Conservation (phyloP, 192 early-diverging fungal genomes). For the Cetraspora pellucida region DNA sequence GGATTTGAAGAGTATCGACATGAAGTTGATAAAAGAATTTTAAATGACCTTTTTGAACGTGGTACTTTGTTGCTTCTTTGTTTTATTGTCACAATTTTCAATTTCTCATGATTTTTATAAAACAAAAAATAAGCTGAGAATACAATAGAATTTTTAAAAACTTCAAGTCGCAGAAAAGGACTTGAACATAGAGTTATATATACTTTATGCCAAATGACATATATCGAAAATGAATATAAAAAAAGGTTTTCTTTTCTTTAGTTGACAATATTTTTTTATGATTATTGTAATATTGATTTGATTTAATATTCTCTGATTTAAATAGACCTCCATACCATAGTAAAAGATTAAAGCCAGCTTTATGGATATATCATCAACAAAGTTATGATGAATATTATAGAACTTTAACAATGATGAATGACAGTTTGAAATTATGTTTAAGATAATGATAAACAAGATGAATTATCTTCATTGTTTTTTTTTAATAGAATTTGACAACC, state of each 20-base stretch:
- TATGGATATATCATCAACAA: not conserved
- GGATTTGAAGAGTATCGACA: slow-evolving; percentile 21
- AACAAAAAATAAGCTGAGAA: slow-evolving; percentile 7
- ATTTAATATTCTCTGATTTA: not conserved
- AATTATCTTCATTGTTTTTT: too few relatives aligned
- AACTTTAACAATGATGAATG: slow-evolving; percentile 13
- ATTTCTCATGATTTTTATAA: not conserved
- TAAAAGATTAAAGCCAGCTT: not conserved
- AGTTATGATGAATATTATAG: slow-evolving; percentile 5
- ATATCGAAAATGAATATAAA: slow-evolving; percentile 13
- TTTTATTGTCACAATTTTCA: not conserved
- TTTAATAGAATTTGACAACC: too few relatives aligned
- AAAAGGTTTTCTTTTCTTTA: not conserved
- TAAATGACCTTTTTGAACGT: slow-evolving; percentile 24
- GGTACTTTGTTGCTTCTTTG: not conserved
- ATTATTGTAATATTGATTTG: not conserved
- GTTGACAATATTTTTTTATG: not conserved
- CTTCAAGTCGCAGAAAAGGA: not conserved
- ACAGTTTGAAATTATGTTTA: slow-evolving; percentile 3
- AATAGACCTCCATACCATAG: slow-evolving; percentile 5
- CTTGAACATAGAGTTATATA: slow-evolving; percentile 10
- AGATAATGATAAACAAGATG: not conserved
- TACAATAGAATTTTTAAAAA: slow-evolving; percentile 11
- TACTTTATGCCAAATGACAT: slow-evolving; percentile 15
- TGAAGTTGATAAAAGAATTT: not conserved